Evolutionary conservation across 2,329 filamentous ascomycete genomes (phyloP).

Genomic region (Epicoccum nigrum): DNA sequence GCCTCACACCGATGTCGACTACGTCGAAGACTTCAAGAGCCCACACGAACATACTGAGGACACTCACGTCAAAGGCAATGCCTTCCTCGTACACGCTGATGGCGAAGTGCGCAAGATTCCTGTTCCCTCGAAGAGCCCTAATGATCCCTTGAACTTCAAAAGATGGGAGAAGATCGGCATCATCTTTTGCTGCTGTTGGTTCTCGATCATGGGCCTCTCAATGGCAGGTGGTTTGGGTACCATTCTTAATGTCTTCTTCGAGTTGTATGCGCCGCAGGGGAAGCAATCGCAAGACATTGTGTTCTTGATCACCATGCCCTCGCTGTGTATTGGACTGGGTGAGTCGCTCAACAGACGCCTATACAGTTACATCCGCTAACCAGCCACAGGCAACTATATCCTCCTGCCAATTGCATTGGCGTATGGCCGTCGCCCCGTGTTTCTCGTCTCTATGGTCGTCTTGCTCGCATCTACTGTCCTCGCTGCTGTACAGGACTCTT

Average conservation of each 20-base stretch:
- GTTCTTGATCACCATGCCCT: neutral
- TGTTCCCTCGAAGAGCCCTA: neutral
- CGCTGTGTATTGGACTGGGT: neutral
- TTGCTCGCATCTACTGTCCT: neutral
- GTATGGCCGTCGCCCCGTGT: neutral
- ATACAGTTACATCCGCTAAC: neutral
- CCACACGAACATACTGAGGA: neutral
- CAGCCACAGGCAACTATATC: neutral
- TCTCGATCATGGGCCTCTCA: neutral
- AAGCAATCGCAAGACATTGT: neutral
- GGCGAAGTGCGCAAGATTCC: neutral
- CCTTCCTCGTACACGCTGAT: neutral
- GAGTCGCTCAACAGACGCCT: neutral
- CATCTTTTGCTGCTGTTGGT: neutral
- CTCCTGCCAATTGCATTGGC: neutral
- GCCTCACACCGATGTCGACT: neutral
- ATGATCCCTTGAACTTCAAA: neutral
- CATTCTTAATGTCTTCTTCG: neutral
- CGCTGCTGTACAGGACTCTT: neutral
- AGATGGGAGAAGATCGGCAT: neutral
- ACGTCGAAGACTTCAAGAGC: neutral
- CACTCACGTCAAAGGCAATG: neutral
- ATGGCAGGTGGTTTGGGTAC: neutral
- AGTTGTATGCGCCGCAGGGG: neutral
- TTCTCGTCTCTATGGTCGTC: neutral